Base-by-base conservation (phyloP, 2,329 filamentous ascomycete species). In the Eutypa lata region DNA sequence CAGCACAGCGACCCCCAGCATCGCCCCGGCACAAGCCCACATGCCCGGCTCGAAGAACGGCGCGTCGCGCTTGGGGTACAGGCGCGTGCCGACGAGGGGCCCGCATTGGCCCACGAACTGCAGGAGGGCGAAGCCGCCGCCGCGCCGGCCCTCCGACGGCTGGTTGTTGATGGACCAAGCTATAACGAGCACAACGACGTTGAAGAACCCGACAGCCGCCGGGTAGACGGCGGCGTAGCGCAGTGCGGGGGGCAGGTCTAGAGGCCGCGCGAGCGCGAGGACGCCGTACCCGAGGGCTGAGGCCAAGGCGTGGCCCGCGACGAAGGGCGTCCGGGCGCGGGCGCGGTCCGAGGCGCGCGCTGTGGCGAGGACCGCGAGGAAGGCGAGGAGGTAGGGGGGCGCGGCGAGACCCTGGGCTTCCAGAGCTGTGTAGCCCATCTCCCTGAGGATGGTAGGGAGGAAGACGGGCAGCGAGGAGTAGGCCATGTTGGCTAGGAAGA, bases 121-220 rank as follows among this genome's bases (percentile, higher is more conserved):
- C 65, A 97, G 70, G 31, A 96, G 77, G 1, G 88, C 90, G 63
- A 96, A 89, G 1, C 88, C 90, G 1, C 84, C 84, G 0, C 90
- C 90, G 59, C 89, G 88, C 7, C 84, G 82, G 49, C 81, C 82
- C 56, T 86, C 83, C 13, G 77, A 84, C 50, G 80, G 73, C 66
- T 94, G 89, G 69, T 96, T 96, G 66, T 96, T 95, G 65, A 96
- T 82, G 35, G 83, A 90, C 91, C 91, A 96, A 2, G 90, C 88
- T 52, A 96, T 89, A 60, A 92, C 87, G 31, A 96, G 79, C 0
- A 90, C 91, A 53, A 96, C 88, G 19, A 90, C 88, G 54, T 82
- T 86, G 76, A 96, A 93, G 71, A 96, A 94, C 3, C 91, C 91
- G 1, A 84, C 75, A 2, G 86, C 82, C 2, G 91, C 90, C 0